Conservation (phyloP, 228 moss, liverwort and hornwort species). For the Sphagnum fallax region DNA sequence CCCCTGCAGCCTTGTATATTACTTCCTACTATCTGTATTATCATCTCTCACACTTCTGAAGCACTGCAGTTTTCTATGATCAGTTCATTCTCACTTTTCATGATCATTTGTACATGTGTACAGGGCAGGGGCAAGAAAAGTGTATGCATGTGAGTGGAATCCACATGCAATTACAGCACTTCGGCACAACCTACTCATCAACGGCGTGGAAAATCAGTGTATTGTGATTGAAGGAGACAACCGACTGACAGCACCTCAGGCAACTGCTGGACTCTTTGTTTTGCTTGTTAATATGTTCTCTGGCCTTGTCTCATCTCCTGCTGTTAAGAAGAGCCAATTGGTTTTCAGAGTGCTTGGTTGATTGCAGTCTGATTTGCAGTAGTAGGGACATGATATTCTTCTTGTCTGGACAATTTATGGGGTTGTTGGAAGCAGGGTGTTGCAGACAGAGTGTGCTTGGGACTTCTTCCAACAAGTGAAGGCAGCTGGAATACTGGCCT, state of each 20-base stretch:
- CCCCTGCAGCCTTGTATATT: too few species aligned
- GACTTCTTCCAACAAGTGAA: conserved; percentile 90
- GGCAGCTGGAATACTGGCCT: conserved; percentile 74
- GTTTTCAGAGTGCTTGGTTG: too few species aligned
- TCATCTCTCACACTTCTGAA: too few species aligned
- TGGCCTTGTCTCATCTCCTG: too few species aligned
- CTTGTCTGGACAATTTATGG: too few species aligned
- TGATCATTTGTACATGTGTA: neutral
- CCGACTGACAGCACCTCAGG: conserved; percentile 65
- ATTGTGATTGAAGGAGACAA: conserved; percentile 89
- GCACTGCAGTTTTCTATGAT: too few species aligned
- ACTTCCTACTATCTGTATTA: too few species aligned
- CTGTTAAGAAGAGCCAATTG: too few species aligned
- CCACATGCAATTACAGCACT: conserved; percentile 69
- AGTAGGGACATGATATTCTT: too few species aligned
- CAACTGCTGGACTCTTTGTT: conserved; percentile 1
- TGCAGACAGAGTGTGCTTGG: conserved; percentile 81
- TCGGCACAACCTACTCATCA: conserved; percentile 66
- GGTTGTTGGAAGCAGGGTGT: conserved; percentile 31
- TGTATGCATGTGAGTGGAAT: conserved; percentile 95
- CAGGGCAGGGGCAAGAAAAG: conserved; percentile 72
- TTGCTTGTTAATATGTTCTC: too few species aligned
- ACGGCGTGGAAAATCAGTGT: conserved; percentile 59
- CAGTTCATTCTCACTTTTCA: too few species aligned
- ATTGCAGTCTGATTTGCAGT: too few species aligned